phyloP scores from a whole-genome alignment of 129 eudicot species.

The Smallanthus sonchifolius region DNA sequence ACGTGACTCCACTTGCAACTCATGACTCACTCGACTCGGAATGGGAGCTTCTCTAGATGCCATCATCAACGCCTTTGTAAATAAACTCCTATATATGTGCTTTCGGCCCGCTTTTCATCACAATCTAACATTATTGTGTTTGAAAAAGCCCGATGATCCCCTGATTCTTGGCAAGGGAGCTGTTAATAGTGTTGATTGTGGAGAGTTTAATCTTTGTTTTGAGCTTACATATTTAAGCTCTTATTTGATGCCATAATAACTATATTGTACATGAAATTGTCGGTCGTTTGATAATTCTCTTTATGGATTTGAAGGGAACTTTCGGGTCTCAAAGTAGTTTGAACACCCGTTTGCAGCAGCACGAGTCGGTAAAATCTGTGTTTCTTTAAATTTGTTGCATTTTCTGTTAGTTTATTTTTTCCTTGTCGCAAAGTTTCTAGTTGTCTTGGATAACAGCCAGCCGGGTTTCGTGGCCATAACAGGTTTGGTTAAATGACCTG shows the following conservation, averaged over 20 bases:
- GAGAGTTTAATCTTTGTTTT: conserved; percentile 8
- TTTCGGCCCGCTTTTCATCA: conserved; percentile 26
- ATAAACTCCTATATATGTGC: conserved; percentile 17
- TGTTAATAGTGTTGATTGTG: conserved; percentile 23
- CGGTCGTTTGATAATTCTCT: conserved; percentile 8
- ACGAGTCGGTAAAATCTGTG: background rate
- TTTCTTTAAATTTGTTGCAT: background rate
- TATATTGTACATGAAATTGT: conserved; percentile 11
- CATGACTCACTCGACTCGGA: conserved; percentile 49
- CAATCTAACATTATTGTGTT: conserved; percentile 16
- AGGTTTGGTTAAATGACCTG: too few species aligned
- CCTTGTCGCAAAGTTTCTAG: background rate
- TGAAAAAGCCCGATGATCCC: conserved; percentile 16
- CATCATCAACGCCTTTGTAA: conserved; percentile 15
- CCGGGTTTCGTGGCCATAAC: too few species aligned
- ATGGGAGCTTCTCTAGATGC: conserved; percentile 76
- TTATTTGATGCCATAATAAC: conserved; percentile 19
- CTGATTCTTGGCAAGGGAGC: conserved; percentile 32
- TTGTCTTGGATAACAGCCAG: background rate
- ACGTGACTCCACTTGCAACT: background rate
- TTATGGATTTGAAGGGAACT: conserved; percentile 10
- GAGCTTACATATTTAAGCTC: conserved; percentile 19
- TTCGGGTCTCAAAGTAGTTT: background rate
- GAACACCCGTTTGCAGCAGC: background rate
- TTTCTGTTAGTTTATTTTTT: background rate